Base-by-base conservation (phyloP, 371 early-diverging fungal genomes). In the Zopfochytrium polystomum region DNA sequence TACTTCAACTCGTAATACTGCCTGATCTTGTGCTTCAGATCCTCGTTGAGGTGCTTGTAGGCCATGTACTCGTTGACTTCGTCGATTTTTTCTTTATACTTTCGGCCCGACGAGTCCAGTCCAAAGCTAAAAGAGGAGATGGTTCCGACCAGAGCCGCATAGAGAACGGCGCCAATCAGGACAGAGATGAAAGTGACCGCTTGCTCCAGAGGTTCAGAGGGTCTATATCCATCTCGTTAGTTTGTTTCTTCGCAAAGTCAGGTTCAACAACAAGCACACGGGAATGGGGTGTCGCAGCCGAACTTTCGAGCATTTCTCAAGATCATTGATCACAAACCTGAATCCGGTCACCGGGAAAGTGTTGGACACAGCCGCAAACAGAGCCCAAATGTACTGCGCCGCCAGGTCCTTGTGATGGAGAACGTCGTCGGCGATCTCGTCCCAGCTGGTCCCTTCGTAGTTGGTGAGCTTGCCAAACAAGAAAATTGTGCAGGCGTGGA, bases 61-160 rank as follows among this genome's bases (percentile, higher is more conserved):
- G 50, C 59, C 63, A 75, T 66, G 55, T 72, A 75, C 62, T 75
- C 67, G 35, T 69, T 65, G 5, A 75, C 63, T 58, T 75, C 75
- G 51, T 75, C 75, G 9, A 75, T 55, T 56, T 72, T 75, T 33
- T 75, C 70, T 25, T 57, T 62, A 61, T 58, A 75, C 52, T 55
- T 62, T 42, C 75, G 59, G 5, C 72, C 72, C 13, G 75, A 75
- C 7, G 71, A 63, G 50, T 71, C 67, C 38, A 71, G 34, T 7
- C 71, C 71, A 38, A 71, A 63, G 29, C 64, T 63, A 54, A 71
- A 63, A 3, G 71, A 67, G 2, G 71, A 71, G 13, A 66, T 71
- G 4, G 64, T 67, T 20, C 71, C 71, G 56, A 71, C 71, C 22
- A 71, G 57, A 13, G 34, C 47, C 3, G 71, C 71, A 31, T 68